Evolutionary conservation across 2,329 filamentous ascomycete genomes (phyloP).

Genomic region (Penicillium sp.): DNA sequence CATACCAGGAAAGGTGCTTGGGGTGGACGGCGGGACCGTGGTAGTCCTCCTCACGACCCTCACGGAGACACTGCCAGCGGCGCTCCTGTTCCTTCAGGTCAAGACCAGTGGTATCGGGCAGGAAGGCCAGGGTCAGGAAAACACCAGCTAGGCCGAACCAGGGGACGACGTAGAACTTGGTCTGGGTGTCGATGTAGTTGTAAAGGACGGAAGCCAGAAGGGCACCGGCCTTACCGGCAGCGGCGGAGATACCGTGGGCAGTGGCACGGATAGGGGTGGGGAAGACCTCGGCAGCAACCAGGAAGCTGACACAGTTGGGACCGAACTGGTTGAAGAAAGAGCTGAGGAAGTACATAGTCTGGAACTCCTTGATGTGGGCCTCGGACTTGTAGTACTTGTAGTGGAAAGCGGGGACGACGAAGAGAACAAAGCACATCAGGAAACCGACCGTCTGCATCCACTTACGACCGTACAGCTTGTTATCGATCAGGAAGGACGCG

Average conservation of each 20-base stretch:
- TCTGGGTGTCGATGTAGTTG: conserved; percentile 88
- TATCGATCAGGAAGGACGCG: conserved; percentile 87
- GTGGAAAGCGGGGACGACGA: conserved; percentile 87
- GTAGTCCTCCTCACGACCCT: conserved; percentile 79
- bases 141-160: conserved; percentile 94
- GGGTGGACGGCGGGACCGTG: conserved; percentile 93
- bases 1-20: conserved; percentile 85
- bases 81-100: conserved; percentile 98
- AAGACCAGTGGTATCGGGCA: conserved; percentile 95
- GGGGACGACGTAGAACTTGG: conserved; percentile 89
- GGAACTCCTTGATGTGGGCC: conserved; percentile 81
- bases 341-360: conserved; percentile 97
- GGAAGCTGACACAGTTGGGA: conserved; percentile 94
- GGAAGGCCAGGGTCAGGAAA: conserved; percentile 80
- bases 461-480: conserved; percentile 95
- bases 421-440: conserved; percentile 90
- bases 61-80: conserved; percentile 84
- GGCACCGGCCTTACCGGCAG: conserved; percentile 85
- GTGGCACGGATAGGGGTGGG: conserved; percentile 91
- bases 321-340: conserved; percentile 99
- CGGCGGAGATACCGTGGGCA: conserved; percentile 93
- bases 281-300: conserved; percentile 95
- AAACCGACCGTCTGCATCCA: conserved; percentile 97
- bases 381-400: conserved; percentile 78
- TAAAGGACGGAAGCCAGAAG: conserved; percentile 86